phyloP scores from a whole-genome alignment of 1,139 yeast species.

The Yamadazyma triangularis region DNA sequence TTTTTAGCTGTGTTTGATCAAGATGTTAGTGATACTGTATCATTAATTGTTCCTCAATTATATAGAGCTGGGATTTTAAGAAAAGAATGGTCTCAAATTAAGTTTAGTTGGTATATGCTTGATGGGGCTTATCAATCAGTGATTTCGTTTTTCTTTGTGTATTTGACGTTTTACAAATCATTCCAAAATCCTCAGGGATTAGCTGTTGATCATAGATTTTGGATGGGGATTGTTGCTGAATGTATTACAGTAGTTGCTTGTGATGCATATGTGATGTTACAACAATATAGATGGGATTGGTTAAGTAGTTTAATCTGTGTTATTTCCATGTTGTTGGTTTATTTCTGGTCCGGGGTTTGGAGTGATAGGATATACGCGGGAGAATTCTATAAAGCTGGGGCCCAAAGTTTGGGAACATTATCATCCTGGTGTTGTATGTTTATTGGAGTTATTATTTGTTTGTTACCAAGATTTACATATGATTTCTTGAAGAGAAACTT shows the following conservation, averaged over 20 bases:
- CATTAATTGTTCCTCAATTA: constrained; percentile 55
- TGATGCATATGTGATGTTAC: constrained; percentile 49
- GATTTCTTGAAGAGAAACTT: constrained; percentile 46
- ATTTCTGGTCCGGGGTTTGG: constrained; percentile 64
- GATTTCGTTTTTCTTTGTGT: constrained; percentile 52
- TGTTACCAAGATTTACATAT: constrained; percentile 49
- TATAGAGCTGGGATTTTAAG: constrained; percentile 53
- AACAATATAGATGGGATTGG: constrained; percentile 63
- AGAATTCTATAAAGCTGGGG: constrained; percentile 54
- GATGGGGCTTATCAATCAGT: constrained; percentile 60
- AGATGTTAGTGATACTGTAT: constrained; percentile 55
- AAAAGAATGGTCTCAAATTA: constrained; percentile 48
- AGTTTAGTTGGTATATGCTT: constrained; percentile 52
- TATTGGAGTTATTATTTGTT: constrained; percentile 41
- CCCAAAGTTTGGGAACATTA: constrained; percentile 49
- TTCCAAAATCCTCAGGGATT: constrained; percentile 50
- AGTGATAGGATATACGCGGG: constrained; percentile 37
- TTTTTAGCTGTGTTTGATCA: constrained; percentile 58
- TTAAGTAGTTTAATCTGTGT: constrained; percentile 44
- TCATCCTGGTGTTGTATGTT: constrained; percentile 50
- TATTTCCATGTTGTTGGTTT: constrained; percentile 48
- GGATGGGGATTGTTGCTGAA: constrained; percentile 50
- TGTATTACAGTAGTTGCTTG: constrained; percentile 49
- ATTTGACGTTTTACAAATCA: constrained; percentile 40
- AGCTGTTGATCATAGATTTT: constrained; percentile 52